Conservation (phyloP, 2,329 filamentous ascomycete species). For the Drechslerella dactyloides region DNA sequence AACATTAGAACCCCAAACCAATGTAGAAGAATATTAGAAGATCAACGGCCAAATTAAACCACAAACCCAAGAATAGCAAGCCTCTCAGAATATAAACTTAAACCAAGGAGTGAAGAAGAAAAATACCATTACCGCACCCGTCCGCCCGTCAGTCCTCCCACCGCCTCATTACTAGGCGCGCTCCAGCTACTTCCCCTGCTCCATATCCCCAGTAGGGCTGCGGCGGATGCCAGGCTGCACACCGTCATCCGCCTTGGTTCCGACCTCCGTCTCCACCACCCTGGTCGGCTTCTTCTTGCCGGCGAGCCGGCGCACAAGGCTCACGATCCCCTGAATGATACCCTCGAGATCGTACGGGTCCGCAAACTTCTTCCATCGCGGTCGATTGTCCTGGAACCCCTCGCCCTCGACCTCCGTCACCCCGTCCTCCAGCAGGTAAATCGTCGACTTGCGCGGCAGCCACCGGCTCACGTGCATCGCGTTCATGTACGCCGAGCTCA, state of each 20-base stretch:
- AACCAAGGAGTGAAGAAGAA: too few species aligned
- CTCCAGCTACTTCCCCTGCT: conserved; percentile 1
- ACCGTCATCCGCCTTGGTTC: conserved; percentile 22
- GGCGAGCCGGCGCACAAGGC: conserved; percentile 19
- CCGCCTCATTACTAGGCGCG: too few species aligned
- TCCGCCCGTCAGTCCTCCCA: too few species aligned
- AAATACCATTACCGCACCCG: too few species aligned
- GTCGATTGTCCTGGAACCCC: conserved; percentile 42
- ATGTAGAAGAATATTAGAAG: too few species aligned
- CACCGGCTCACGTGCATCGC: conserved; percentile 37
- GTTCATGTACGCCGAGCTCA: conserved; percentile 40
- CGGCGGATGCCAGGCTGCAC: conserved; percentile 19
- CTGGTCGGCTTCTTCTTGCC: conserved; percentile 30
- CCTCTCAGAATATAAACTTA: too few species aligned
- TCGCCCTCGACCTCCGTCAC: conserved; percentile 44
- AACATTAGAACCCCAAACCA: too few species aligned
- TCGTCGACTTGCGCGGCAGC: conserved; percentile 33
- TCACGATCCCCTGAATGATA: conserved; percentile 30
- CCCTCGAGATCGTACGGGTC: conserved; percentile 46
- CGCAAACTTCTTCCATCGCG: conserved; percentile 39
- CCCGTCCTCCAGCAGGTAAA: conserved; percentile 39
- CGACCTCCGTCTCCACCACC: not conserved
- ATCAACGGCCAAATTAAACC: too few species aligned
- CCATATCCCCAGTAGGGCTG: conserved; percentile 16
- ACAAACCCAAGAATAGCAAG: too few species aligned